Base-by-base conservation (phyloP, 2,329 filamentous ascomycete genomes). In the Pseudogymnoascus sp. region DNA sequence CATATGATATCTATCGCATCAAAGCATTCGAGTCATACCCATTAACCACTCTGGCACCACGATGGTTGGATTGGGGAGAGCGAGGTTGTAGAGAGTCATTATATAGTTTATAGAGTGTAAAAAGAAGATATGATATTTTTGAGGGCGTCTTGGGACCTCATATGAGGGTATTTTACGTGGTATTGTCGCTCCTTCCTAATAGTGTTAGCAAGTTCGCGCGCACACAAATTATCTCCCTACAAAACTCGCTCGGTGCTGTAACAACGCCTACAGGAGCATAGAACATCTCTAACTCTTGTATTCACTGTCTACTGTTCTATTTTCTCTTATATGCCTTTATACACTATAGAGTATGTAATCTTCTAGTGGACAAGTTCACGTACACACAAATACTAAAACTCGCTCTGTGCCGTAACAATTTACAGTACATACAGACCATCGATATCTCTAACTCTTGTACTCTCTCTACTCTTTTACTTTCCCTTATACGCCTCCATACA, bases 41-140 rank as follows among this genome's bases (percentile, higher is more conserved):
- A 73, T 72, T 73, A 72, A 72, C 71, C 71, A 72, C 71, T 72
- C 71, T 73, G 71, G 71, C 70, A 73, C 62, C 63, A 64, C 62
- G 68, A 65, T 70, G 57, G 60, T 5, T 28, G 16, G 8, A 14
- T 54, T 60, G 39, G 8, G 43, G 43, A 48, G 43, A 48, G 43
- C 21, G 43, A 14, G 21, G 14, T 48, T 6, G 19, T 48, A 7
- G 19, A 14, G 43, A 11, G 10, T 48, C 43, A 21, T 23, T 23
- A 48, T 48, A 14, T 45, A 48, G 41, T 41, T n/a, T 41, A 19
- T 6, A 11, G 19, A 48, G 19, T 48, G 19, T 7, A 23, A 1
- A 2, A 1, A 19, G 41, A 7, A 10, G 5, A 21, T 13, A 21
- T 45, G 41, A 45, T 45, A 48, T 45, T 21, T 48, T n/a, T 13